Evolutionary conservation across 441 rosid genomes (phyloP).

Genomic region (Theobroma grandiflorum): DNA sequence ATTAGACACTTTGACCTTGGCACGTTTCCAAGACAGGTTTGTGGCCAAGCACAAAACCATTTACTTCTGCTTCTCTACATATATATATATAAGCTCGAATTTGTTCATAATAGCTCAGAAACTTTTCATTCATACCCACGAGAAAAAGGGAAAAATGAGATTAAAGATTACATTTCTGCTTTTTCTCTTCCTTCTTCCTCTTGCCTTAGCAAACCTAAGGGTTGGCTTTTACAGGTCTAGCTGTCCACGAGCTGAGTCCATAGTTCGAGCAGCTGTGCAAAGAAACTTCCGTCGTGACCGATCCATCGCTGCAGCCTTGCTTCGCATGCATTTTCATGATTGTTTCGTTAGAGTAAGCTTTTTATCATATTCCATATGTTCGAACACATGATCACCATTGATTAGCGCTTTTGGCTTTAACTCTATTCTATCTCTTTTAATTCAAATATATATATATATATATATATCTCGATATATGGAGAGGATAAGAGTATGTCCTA

Average conservation of each 20-base stretch:
- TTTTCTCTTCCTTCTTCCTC: slow-evolving; percentile 41
- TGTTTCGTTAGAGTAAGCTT: slow-evolving; percentile 70
- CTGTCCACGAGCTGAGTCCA: slow-evolving; percentile 70
- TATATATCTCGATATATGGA: no score
- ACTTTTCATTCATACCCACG: neutral
- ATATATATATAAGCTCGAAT: neutral
- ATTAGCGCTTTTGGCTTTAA: neutral
- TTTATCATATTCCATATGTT: neutral
- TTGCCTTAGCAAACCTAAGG: slow-evolving; percentile 50
- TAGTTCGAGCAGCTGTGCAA: slow-evolving; percentile 46
- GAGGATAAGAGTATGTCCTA: no score
- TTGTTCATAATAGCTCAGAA: neutral
- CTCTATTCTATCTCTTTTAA: neutral
- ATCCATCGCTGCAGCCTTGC: slow-evolving; percentile 68
- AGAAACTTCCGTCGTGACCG: slow-evolving; percentile 44
- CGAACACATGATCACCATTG: neutral
- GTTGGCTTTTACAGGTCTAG: slow-evolving; percentile 57
- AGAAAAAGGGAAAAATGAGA: slow-evolving; percentile 26
- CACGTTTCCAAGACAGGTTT: slow-evolving; percentile 15
- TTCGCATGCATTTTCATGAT: slow-evolving; percentile 88
- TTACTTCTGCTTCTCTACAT: neutral
- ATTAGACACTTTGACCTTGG: neutral
- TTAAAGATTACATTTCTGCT: slow-evolving; percentile 30
- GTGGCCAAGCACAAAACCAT: slow-evolving; percentile 11
- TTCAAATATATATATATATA: neutral